phyloP scores from a whole-genome alignment of 2,329 filamentous ascomycete species.

The Epicoccum sorghinum region DNA sequence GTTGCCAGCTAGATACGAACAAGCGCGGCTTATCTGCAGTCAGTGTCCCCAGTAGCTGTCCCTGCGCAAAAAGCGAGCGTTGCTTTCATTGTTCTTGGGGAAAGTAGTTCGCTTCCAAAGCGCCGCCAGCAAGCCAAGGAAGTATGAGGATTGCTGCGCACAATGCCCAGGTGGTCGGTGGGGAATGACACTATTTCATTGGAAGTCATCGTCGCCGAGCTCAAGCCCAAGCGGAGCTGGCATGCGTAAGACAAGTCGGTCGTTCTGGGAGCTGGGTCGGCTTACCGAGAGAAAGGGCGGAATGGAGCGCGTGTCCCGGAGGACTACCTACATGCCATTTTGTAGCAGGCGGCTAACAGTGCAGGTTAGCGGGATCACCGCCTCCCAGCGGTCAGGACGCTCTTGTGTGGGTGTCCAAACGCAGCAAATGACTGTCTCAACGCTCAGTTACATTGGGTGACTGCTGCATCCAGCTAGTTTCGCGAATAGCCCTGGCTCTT shows the following conservation, averaged over 20 bases:
- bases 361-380: slow-evolving; percentile 21
- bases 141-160: slow-evolving; percentile 2
- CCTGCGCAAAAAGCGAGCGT: neutral
- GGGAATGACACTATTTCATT: neutral
- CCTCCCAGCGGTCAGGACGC: slow-evolving; percentile 8
- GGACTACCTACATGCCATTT: slow-evolving; percentile 10
- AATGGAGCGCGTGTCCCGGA: slow-evolving; percentile 16
- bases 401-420: slow-evolving; percentile 5
- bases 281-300: slow-evolving; percentile 17
- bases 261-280: neutral
- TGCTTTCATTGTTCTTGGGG: neutral
- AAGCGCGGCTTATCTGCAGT: neutral
- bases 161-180: slow-evolving; percentile 6
- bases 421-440: slow-evolving; percentile 17
- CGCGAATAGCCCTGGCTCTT: slow-evolving; percentile 10
- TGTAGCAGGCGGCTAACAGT: slow-evolving; percentile 3
- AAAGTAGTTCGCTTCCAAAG: too few relatives aligned
- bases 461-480: slow-evolving; percentile 26
- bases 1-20: slow-evolving; percentile 1
- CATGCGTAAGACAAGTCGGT: slow-evolving; percentile 4
- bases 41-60: slow-evolving; percentile 1
- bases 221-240: neutral
- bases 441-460: slow-evolving; percentile 21
- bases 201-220: slow-evolving; percentile 6
- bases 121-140: neutral